These are phyloP conservation scores for Pichia sp. DNA, from an alignment of 1,139 yeast species.

Conservation along the genomic window DNA sequence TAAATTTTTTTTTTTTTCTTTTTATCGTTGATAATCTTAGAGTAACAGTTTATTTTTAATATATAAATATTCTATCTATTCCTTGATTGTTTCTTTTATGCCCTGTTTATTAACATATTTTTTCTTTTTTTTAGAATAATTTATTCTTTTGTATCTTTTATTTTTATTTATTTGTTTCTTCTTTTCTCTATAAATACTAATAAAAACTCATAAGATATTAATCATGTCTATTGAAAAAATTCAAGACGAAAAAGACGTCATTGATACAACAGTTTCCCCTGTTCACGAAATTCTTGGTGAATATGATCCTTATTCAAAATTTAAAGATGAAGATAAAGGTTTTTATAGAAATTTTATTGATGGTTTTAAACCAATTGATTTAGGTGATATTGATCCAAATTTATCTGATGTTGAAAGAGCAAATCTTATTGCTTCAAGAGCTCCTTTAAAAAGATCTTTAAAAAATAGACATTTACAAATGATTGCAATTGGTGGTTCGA, in stretches of 20 bases:
- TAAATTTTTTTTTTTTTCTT: too few relatives aligned
- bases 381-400: constrained; percentile 57
- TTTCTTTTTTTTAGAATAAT: too few relatives aligned
- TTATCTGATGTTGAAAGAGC: constrained; percentile 63
- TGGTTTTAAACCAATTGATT: constrained; percentile 27
- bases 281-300: constrained; percentile 9
- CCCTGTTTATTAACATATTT: too few relatives aligned
- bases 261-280: constrained; percentile 24
- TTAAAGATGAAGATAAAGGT: constrained; percentile 4
- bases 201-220: too few relatives aligned
- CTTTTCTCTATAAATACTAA: neutral
- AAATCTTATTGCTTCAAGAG: constrained; percentile 57
- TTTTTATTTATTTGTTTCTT: neutral
- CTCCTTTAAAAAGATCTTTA: constrained; percentile 63
- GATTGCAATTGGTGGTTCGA: constrained; percentile 86
- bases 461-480: constrained; percentile 65
- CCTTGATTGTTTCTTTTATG: too few relatives aligned
- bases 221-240: constrained; percentile 19
- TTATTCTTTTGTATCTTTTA: neutral
- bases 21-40: too few relatives aligned
- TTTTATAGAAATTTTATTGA: constrained; percentile 25
- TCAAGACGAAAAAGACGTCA: constrained; percentile 19
- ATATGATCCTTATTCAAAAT: constrained; percentile 10
- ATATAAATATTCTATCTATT: too few relatives aligned
- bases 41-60: too few relatives aligned